These are phyloP conservation scores for Polychaeton citri DNA, from an alignment of 2,329 filamentous ascomycete species.

Conservation along the genomic window DNA sequence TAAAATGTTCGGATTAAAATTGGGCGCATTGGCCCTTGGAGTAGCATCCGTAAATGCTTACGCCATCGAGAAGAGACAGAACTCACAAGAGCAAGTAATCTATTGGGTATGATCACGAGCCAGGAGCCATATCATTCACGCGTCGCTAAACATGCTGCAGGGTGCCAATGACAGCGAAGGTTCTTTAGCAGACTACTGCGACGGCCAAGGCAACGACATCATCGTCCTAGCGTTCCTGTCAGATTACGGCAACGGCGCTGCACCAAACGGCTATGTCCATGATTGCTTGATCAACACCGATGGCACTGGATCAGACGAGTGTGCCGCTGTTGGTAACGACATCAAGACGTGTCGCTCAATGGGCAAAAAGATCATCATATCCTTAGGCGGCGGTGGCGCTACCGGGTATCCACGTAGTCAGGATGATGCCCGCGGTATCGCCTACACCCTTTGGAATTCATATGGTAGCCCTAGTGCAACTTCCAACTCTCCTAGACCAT, in stretches of 20 bases:
- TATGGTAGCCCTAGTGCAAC: slow-evolving; percentile 27
- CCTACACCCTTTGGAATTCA: slow-evolving; percentile 31
- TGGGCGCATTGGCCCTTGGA: neutral
- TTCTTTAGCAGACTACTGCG: neutral
- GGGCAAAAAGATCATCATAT: slow-evolving; percentile 34
- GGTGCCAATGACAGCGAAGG: neutral
- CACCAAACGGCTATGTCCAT: neutral
- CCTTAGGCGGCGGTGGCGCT: slow-evolving; percentile 30
- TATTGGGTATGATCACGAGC: neutral
- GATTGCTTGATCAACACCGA: slow-evolving; percentile 4
- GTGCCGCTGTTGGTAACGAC: slow-evolving; percentile 26
- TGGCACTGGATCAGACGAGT: slow-evolving; percentile 10
- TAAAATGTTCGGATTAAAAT: too few species aligned
- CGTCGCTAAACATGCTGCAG: neutral
- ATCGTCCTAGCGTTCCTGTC: slow-evolving; percentile 3
- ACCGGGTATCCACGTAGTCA: slow-evolving; percentile 29
- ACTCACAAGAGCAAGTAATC: neutral
- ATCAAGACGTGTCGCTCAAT: slow-evolving; percentile 30
- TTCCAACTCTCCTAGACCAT: slow-evolving; percentile 26
- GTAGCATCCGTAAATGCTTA: neutral
- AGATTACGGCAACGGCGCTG: slow-evolving; percentile 1
- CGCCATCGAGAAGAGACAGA: neutral
- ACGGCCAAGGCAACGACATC: slow-evolving; percentile 1
- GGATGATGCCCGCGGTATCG: slow-evolving; percentile 28
- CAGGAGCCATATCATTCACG: neutral